Base-by-base conservation (phyloP, 163 green algal genomes). In the Picocystis sp. region DNA sequence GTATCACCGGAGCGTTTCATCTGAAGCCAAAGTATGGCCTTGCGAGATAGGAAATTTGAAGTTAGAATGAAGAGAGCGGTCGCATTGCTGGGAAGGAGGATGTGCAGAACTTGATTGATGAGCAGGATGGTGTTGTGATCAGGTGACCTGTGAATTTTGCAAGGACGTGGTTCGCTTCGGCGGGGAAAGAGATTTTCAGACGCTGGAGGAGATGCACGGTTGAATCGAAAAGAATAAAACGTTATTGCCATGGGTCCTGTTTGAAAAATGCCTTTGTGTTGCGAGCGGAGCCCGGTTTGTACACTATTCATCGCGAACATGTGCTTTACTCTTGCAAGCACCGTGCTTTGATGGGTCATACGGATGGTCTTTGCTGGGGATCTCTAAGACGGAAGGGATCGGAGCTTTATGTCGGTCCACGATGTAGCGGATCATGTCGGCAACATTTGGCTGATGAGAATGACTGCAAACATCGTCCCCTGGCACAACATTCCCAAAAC, bases 381-480 rank as follows among this genome's bases (percentile, higher is more conserved):
- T 93, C 69, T 99, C 91, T 45, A 99, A 67, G 9, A 98, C 75
- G 11, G 90, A 84, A 3, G 91, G 89, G 11, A 95, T 73, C 5
- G 90, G 64, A 76, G 87, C 86, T 38, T 60, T 76, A 60, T 94
- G 88, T n/a, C 62, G 66, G 22, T 87, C 73, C 2, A 97, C 57
- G 22, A 86, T 45, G 53, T 87, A 74, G 3, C 90, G 67, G 56
- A 98, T 97, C 71, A 81, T 84, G 57, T 83, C 81, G 1, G 90
- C 90, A 15, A 81, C 66, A 50, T 70, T 68, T 99, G 91, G 38
- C 76, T 89, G 53, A 99, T 96, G 10, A 99, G 70, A 13, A 99
- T 58, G 17, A 99, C 85, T 0, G 89, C 84, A n/a, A 99, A n/a
- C 66, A 65, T 98, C 91, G 9, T 94, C 85, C 2, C 91, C n/a